Evolutionary conservation across 768 basidiomycete species (phyloP), one percentile per base, ranked within the genome.

Genomic region (Chlorophyllum brunneum): DNA sequence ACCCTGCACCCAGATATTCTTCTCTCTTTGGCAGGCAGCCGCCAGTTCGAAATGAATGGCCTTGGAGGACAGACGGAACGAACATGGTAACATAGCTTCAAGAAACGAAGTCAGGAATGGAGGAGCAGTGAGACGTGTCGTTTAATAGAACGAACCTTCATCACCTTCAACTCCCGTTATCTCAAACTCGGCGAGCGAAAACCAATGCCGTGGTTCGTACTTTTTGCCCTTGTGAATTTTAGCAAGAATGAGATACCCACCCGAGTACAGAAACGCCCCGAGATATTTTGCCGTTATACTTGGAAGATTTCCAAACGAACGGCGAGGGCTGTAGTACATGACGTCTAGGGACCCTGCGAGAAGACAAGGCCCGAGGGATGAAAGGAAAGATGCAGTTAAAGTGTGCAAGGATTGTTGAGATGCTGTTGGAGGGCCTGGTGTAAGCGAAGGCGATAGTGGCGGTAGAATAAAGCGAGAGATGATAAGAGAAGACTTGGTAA

Each of bases 201-300:
- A 86, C 88, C 93, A 98, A 64, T 95, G 88, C 55, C 77, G 81
- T 15, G 92, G 84, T 61, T 95, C 92, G 62, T 97, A 99, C 29
- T 73, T 74, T 64, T 77, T 89, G 53, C 80, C 77, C 69, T 91
- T 93, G 58, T 78, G 73, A 34, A 94, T 86, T 70, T 95, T 98
- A 58, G 83, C 91, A 39, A 99, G 71, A 18, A 97, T 76, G 33
- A 98, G 67, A 64, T 92, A 98, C 9, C 89, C 92, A 9, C 88
- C 85, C 30, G 77, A 70, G 61, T 94, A 99, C 38, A 99, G 71
- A 67, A 99, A 95, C 15, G 87, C 88, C 26, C 90, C 94, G 22
- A 92, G 77, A 65, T 97, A 98, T 67, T 90, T 92, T 55, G 88
- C 86, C 44, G 76, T 70, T 4, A 65, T 68, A 58, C 62, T 75